Conservation (phyloP, 2,329 filamentous ascomycete genomes). For the Trichophyton simii region DNA sequence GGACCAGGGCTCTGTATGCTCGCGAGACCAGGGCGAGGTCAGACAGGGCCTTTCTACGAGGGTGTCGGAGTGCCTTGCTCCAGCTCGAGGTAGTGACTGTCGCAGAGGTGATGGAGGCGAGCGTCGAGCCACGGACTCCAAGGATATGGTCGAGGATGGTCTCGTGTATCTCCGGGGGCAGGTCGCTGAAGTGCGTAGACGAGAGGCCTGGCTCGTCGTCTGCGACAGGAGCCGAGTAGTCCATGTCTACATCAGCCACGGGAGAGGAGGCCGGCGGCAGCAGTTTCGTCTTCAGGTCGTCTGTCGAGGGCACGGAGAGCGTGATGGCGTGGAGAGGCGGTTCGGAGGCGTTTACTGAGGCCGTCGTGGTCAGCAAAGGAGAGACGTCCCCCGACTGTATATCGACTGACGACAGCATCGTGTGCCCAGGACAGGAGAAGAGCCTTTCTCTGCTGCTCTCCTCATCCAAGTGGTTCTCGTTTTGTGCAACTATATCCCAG, state of each 20-base stretch:
- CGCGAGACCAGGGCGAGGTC: constrained; percentile 47
- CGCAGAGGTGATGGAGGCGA: constrained; percentile 4
- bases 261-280: neutral
- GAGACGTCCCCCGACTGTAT: neutral
- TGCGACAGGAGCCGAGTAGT: neutral
- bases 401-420: neutral
- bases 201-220: neutral
- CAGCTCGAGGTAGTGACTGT: constrained; percentile 4
- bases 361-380: neutral
- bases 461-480: neutral
- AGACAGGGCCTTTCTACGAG: constrained; percentile 53
- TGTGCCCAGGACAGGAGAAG: neutral
- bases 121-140: constrained; percentile 49
- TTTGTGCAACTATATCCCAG: neutral
- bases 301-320: neutral
- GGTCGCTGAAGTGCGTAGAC: constrained; percentile 25
- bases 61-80: constrained; percentile 38
- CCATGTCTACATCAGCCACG: neutral
- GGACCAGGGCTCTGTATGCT: constrained; percentile 55
- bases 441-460: neutral
- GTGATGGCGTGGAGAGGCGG: neutral
- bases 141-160: constrained; percentile 60
- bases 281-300: neutral
- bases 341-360: neutral
- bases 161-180: constrained; percentile 61